Conservation (phyloP, 306 rosid species). For the Cucurbita ficifolia region DNA sequence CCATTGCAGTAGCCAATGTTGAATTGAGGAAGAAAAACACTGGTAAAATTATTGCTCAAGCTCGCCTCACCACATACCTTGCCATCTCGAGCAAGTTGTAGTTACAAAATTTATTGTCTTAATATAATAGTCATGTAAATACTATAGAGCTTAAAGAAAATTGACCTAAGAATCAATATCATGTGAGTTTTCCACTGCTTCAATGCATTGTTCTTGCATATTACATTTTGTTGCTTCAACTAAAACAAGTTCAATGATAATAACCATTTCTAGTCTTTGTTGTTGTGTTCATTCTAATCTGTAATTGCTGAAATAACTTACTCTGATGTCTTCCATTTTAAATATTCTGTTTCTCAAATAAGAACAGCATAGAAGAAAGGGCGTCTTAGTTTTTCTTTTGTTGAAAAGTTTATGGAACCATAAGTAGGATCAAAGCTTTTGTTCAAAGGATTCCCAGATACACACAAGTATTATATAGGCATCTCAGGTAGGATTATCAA, state of each 20-base stretch:
- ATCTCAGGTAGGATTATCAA: constrained; percentile 1
- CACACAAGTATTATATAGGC: not conserved
- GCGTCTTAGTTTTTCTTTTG: not conserved
- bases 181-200: not conserved
- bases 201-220: not conserved
- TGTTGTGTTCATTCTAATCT: not conserved
- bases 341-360: not conserved
- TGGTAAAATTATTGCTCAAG: constrained; percentile 64
- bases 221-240: not conserved
- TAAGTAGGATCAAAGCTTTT: not conserved
- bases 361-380: not conserved
- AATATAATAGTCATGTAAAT: not conserved
- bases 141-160: too few species aligned
- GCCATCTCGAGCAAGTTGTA: constrained; percentile 41
- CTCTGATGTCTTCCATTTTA: not conserved
- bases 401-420: not conserved
- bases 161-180: not conserved
- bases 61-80: constrained; percentile 69
- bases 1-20: constrained; percentile 45
- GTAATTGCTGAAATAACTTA: not conserved
- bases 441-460: not conserved
- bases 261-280: not conserved
- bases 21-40: constrained; percentile 57
- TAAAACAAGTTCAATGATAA: not conserved
- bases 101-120: not conserved